Percentiles rank a stretch among this genome's conserved stretches.
These are phyloP conservation scores for Penicillium sp. DNA, from an alignment of 2,329 filamentous ascomycete species.

Conservation along the genomic window DNA sequence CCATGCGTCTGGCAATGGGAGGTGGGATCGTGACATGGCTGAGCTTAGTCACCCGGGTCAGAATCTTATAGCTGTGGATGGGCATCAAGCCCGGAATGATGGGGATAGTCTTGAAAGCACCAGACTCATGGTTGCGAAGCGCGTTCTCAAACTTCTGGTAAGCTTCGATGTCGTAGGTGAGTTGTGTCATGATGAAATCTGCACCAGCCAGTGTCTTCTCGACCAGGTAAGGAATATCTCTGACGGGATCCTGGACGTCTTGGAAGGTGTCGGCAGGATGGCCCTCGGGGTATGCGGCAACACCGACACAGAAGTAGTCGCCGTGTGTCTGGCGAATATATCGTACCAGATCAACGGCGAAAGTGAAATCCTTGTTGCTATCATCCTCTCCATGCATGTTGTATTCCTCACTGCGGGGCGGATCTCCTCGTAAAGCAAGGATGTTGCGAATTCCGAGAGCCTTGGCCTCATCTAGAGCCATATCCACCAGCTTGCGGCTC, in stretches of 20 bases:
- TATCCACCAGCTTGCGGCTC: conserved; percentile 80
- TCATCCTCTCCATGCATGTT: conserved; percentile 61
- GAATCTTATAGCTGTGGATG: conserved; percentile 94
- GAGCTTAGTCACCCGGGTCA: conserved; percentile 89
- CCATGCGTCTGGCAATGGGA: conserved; percentile 64
- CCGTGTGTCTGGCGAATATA: conserved; percentile 86
- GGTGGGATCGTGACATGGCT: conserved; percentile 82
- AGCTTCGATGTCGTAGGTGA: conserved; percentile 87
- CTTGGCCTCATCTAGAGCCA: conserved; percentile 87
- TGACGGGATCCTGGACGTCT: conserved; percentile 64
- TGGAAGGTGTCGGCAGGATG: conserved; percentile 90
- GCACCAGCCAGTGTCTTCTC: conserved; percentile 90
- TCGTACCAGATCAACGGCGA: conserved; percentile 82
- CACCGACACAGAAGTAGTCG: conserved; percentile 94
- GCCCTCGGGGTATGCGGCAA: conserved; percentile 92
- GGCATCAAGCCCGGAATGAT: conserved; percentile 97
- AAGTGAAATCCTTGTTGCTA: conserved; percentile 76
- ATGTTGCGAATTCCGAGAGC: conserved; percentile 90
- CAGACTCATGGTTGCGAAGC: conserved; percentile 77
- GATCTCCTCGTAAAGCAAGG: conserved; percentile 85
- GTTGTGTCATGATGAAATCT: conserved; percentile 97
- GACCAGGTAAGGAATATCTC: conserved; percentile 81
- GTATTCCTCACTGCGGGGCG: conserved; percentile 86
- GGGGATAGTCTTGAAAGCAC: conserved; percentile 78
- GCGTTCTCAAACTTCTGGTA: conserved; percentile 77